Conservation (phyloP, 768 basidiomycete species). For the Suillus plorans region DNA sequence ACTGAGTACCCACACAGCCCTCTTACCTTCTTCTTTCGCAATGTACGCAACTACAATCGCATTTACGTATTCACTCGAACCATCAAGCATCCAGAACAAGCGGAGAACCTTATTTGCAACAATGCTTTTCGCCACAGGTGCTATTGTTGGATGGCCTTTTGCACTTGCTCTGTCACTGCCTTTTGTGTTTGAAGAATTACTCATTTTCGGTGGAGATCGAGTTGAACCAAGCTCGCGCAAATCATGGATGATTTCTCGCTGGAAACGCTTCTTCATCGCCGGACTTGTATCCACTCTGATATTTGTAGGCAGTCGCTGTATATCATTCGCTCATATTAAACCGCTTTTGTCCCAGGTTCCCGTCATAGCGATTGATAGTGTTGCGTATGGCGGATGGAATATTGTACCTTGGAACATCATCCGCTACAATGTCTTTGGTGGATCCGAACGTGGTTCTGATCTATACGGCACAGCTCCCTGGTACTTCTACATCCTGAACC, state of each 20-base stretch:
- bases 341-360: constrained; percentile 60
- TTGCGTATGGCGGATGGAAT: constrained; percentile 77
- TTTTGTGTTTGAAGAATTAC: constrained; percentile 88
- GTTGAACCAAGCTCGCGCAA: constrained; percentile 44
- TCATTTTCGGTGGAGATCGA: constrained; percentile 69
- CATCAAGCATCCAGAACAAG: constrained; percentile 51
- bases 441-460: constrained; percentile 76
- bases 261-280: constrained; percentile 53
- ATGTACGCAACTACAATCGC: constrained; percentile 89
- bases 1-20: constrained; percentile 50
- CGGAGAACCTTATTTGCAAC: constrained; percentile 66
- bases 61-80: constrained; percentile 63
- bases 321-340: neutral
- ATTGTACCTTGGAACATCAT: constrained; percentile 94
- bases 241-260: constrained; percentile 63
- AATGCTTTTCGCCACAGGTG: constrained; percentile 73
- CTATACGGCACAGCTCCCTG: constrained; percentile 92
- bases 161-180: constrained; percentile 84
- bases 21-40: constrained; percentile 93
- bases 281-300: constrained; percentile 59
- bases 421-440: constrained; percentile 89
- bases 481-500: constrained; percentile 85
- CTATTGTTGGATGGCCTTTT: constrained; percentile 96
- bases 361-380: constrained; percentile 77
- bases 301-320: constrained; percentile 46